phyloP scores from a whole-genome alignment of 2,329 filamentous ascomycete genomes.

The Penicillium thymicola region DNA sequence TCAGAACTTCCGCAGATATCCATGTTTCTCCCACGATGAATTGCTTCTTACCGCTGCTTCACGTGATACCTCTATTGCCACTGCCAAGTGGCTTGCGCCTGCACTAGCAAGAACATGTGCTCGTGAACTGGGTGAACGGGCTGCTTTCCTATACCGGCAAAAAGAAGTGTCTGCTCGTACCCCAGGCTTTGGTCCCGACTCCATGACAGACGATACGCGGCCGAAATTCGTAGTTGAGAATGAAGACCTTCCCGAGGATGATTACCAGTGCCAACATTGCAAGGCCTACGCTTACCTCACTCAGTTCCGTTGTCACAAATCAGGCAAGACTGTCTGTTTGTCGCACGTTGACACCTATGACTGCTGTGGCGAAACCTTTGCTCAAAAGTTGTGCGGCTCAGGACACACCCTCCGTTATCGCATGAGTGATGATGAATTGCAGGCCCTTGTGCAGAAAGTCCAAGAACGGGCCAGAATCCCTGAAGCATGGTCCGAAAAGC shows the following conservation, averaged over 20 bases:
- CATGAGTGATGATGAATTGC: conserved; percentile 68
- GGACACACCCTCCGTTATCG: conserved; percentile 76
- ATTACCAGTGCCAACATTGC: conserved; percentile 88
- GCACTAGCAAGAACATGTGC: conserved; percentile 75
- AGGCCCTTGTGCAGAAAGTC: conserved; percentile 67
- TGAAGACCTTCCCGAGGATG: conserved; percentile 78
- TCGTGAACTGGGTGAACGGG: conserved; percentile 67
- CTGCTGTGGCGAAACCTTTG: conserved; percentile 69
- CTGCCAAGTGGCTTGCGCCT: conserved; percentile 90
- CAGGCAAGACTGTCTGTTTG: conserved; percentile 78
- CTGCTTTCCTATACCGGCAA: conserved; percentile 66
- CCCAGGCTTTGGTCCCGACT: conserved; percentile 52
- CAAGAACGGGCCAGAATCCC: conserved; percentile 82
- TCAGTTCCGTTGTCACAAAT: conserved; percentile 78
- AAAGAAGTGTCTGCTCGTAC: conserved; percentile 53
- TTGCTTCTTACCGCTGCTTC: conserved; percentile 85
- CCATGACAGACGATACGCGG: conserved; percentile 49
- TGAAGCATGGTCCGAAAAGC: conserved; percentile 86
- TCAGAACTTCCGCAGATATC: conserved; percentile 82
- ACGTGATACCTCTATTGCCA: conserved; percentile 76
- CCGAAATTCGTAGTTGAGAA: conserved; percentile 66
- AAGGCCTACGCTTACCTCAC: conserved; percentile 91
- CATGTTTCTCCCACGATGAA: conserved; percentile 97
- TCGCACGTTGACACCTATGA: conserved; percentile 74
- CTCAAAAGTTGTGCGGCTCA: conserved; percentile 64